phyloP scores from a whole-genome alignment of 768 basidiomycete species.

The Lentinula sp. region DNA sequence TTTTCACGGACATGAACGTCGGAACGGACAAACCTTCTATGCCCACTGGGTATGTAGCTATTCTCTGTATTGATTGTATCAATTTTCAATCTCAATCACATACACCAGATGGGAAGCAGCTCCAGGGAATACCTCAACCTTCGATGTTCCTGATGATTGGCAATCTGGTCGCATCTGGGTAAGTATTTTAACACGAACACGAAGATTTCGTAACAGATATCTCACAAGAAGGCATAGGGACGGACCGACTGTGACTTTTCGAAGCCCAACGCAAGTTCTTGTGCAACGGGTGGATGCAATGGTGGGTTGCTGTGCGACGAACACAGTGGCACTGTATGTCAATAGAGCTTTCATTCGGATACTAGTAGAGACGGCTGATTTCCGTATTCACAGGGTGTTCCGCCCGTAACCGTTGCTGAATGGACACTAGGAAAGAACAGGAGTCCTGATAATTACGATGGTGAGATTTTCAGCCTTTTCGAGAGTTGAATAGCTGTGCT shows the following conservation, averaged over 20 bases:
- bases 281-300: conserved; percentile 61
- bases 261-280: conserved; percentile 50
- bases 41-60: conserved; percentile 24
- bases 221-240: conserved; percentile 31
- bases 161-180: conserved; percentile 34
- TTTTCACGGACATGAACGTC: conserved; percentile 39
- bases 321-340: conserved; percentile 38
- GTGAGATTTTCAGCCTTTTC: conserved; percentile 10
- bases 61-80: neutral
- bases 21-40: conserved; percentile 26
- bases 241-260: conserved; percentile 61
- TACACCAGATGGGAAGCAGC: conserved; percentile 22
- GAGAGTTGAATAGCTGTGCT: neutral
- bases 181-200: neutral
- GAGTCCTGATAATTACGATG: conserved; percentile 33
- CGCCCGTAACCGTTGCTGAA: conserved; percentile 43
- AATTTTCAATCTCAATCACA: neutral
- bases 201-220: neutral
- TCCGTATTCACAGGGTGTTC: conserved; percentile 24
- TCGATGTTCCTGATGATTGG: conserved; percentile 49
- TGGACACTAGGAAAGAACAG: conserved; percentile 27
- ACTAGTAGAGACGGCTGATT: conserved; percentile 1
- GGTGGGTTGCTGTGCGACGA: conserved; percentile 57
- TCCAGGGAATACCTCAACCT: conserved; percentile 21
- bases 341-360: neutral